Base-by-base conservation (phyloP, 176 grass and related monocot genomes). In the Musa schizocarpa region DNA sequence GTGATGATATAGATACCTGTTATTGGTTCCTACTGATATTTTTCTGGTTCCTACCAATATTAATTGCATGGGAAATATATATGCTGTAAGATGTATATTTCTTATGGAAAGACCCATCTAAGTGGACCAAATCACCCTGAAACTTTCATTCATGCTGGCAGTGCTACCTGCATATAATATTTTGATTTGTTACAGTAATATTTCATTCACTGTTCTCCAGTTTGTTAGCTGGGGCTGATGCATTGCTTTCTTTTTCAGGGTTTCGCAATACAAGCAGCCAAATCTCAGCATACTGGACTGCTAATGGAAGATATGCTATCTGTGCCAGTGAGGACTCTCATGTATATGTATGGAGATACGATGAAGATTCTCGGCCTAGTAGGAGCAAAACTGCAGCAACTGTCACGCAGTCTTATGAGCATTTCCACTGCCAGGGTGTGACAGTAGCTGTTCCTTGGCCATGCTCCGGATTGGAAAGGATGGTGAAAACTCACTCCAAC, bases 191-290 rank as follows among this genome's bases (percentile, higher is more conserved):
- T 51, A 50, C 72, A 58, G 21, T 55, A 21, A 59, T 17, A 54
- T 64, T 65, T 51, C 16, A 0, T 20, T 27, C 9, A 54, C 73
- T 51, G 69, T 50, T 72, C 19, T 54, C 11, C 79, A 65, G 52
- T 19, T 65, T 50, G 7, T 43, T 80, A 54, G 56, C 4, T 65
- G 11, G 21, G 29, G 6, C 77, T 74, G 68, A 79, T 43, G 75
- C 48, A 62, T 62, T 43, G 19, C 75, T 34, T 75, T 73, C 52
- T 56, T 9, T 84, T 79, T 89, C 82, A 98, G 95, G 95, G 76
- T 94, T 99, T 75, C 95, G 91, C 20, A 99, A 99, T 63, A 99
- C 91, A 52, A 86, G 77, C 73, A 99, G 95, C 82, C 95, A 99
- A 82, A 99, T 99, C 63, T 87, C 88, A 62, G 91, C 95, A 19